Percentiles rank a stretch among this genome's conserved stretches.
Conservation (phyloP, 192 early-diverging fungal genomes). For the Coemansia sp. region DNA sequence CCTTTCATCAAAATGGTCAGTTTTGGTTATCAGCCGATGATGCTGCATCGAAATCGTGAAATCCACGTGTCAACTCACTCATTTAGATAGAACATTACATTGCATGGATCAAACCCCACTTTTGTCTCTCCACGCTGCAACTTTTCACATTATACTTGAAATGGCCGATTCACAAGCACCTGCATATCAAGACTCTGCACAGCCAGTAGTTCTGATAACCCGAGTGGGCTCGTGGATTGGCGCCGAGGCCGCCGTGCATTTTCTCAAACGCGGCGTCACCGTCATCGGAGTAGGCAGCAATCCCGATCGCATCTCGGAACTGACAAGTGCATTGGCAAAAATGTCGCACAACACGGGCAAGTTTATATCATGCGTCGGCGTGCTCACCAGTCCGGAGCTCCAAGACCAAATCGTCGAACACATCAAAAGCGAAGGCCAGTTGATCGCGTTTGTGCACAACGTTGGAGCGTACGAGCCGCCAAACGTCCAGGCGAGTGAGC, state of each 20-base stretch:
- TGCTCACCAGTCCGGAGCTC: neutral
- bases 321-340: constrained; percentile 4
- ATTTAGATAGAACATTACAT: neutral
- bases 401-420: constrained; percentile 13
- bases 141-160: neutral
- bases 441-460: constrained; percentile 28
- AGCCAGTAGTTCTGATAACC: constrained; percentile 23
- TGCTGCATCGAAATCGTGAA: neutral
- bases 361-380: constrained; percentile 25
- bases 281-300: constrained; percentile 27
- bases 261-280: constrained; percentile 20
- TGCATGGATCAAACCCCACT: neutral
- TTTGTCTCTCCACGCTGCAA: neutral
- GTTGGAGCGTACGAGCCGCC: constrained; percentile 18
- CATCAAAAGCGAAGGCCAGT: neutral
- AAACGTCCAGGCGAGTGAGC: neutral
- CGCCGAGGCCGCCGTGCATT: constrained; percentile 20
- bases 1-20: neutral
- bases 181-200: neutral
- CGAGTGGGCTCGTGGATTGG: constrained; percentile 31
- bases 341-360: constrained; percentile 2
- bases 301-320: constrained; percentile 11
- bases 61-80: neutral
- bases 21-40: neutral
- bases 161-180: constrained; percentile 13